phyloP scores from a whole-genome alignment of 306 rosid genomes.

The Delonix regia region DNA sequence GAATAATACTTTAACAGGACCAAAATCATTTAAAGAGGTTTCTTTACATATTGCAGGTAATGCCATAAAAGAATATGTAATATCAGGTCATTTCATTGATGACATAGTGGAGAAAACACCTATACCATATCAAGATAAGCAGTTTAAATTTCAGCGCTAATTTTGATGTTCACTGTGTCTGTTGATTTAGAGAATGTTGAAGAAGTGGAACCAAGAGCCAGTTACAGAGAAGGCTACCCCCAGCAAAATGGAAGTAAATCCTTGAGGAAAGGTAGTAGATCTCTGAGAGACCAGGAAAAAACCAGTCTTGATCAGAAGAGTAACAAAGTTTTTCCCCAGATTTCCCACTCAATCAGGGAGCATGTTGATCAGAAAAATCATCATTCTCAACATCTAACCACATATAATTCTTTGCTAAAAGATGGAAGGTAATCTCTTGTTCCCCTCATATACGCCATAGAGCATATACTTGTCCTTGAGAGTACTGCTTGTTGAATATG shows the following conservation, averaged over 20 bases:
- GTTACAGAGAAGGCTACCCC: slow-evolving; percentile 45
- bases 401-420: slow-evolving; percentile 67
- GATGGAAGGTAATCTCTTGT: slow-evolving; percentile 65
- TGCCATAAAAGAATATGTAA: slow-evolving; percentile 35
- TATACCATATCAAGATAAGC: slow-evolving; percentile 20
- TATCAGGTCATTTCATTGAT: slow-evolving; percentile 27
- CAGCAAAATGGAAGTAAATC: slow-evolving; percentile 37
- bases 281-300: slow-evolving; percentile 48
- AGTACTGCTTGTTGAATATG: slow-evolving; percentile 30
- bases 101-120: slow-evolving; percentile 23
- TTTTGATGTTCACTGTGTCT: slow-evolving; percentile 37
- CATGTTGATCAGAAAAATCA: slow-evolving; percentile 47
- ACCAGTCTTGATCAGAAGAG: slow-evolving; percentile 39
- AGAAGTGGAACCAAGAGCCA: slow-evolving; percentile 44
- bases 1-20: slow-evolving; percentile 38
- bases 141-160: slow-evolving; percentile 30
- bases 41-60: slow-evolving; percentile 59
- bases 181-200: slow-evolving; percentile 61
- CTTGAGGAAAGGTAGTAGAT: slow-evolving; percentile 49
- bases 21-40: slow-evolving; percentile 40
- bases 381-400: slow-evolving; percentile 53
- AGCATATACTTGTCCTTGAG: slow-evolving; percentile 26
- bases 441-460: background rate
- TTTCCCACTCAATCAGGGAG: slow-evolving; percentile 44
- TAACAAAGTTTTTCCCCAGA: slow-evolving; percentile 43